Evolutionary conservation across 75 land plant species (phyloP), one percentile per base, ranked within the genome.

Genomic region (Chamaecyparis obtusa): DNA sequence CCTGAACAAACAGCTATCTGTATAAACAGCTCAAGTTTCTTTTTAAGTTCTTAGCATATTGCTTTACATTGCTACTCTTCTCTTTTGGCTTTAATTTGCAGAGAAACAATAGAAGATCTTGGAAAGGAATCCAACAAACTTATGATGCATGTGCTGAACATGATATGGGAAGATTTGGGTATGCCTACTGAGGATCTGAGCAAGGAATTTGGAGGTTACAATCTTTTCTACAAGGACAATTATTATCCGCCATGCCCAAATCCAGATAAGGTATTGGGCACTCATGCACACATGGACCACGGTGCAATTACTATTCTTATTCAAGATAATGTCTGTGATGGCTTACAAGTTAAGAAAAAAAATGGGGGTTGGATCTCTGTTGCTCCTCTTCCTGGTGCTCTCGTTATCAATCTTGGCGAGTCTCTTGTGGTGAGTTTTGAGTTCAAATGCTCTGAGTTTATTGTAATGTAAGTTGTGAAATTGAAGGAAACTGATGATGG

Each of bases 201-300:
- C 30, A 75, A 89, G 16, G 17, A 37, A 16, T 88, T 89, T 56
- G 90, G 21, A 81, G 51, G 24, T 7, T 46, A 55, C 10, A 74
- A 79, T 37, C 49, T 88, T 15, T 37, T 88, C 54, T n/a, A 88
- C 48, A 36, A 89, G 19, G 24, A 57, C 11, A 89, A 89, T 44
- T 89, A 87, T 19, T 89, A 87, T 89, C 89, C 89, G 15, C 89
- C 89, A 21, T 89, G 89, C 39, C 89, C 85, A 17, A 49, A 87
- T 27, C 89, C 89, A n/a, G 90, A 88, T 51, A 74, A 88, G 9
- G 74, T 76, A 4, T 76, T 88, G 17, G 90, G 86, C 32, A 46
- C 72, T 21, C 57, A 87, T 46, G 84, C 60, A 21, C 88, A 87
- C 54, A 77, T 33, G 33, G 76, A 74, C 76, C 76, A 74, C 5